Evolutionary conservation across 2,329 filamentous ascomycete genomes (phyloP).

Genomic region (Aspergillus tubingensis): DNA sequence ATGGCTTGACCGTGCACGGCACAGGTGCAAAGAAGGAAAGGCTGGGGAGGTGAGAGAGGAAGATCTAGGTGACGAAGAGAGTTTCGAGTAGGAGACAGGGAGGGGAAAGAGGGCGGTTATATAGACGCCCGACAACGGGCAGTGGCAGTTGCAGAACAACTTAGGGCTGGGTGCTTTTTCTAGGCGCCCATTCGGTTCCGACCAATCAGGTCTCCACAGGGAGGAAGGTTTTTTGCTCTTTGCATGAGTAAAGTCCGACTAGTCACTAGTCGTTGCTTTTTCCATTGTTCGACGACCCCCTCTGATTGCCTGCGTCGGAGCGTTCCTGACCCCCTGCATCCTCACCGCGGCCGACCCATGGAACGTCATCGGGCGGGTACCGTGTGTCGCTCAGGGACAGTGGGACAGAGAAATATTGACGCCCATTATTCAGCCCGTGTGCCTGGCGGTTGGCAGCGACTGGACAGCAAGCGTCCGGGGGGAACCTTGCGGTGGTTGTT

Average conservation of each 20-base stretch:
- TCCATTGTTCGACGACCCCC: not conserved
- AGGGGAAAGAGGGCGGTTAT: constrained; percentile 3
- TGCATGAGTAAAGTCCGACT: not conserved
- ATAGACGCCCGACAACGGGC: not conserved
- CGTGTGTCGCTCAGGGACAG: not conserved
- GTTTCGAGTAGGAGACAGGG: not conserved
- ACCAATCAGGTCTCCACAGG: not conserved
- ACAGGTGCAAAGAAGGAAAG: constrained; percentile 27
- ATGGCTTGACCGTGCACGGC: constrained; percentile 36
- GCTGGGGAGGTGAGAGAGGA: constrained; percentile 10
- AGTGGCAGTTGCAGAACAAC: not conserved
- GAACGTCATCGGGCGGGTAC: constrained; percentile 6
- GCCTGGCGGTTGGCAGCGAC: not conserved
- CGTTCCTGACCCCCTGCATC: constrained; percentile 7
- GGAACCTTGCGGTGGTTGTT: not conserved
- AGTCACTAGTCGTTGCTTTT: not conserved
- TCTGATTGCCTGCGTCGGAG: not conserved
- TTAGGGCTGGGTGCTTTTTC: not conserved
- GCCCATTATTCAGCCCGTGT: not conserved
- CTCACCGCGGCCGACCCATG: constrained; percentile 4
- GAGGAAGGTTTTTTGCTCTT: not conserved
- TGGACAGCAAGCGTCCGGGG: not conserved
- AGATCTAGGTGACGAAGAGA: constrained; percentile 6
- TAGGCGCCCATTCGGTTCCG: not conserved
- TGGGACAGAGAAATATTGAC: not conserved